Base-by-base conservation (phyloP, 768 basidiomycete genomes). In the Russula olivacea region DNA sequence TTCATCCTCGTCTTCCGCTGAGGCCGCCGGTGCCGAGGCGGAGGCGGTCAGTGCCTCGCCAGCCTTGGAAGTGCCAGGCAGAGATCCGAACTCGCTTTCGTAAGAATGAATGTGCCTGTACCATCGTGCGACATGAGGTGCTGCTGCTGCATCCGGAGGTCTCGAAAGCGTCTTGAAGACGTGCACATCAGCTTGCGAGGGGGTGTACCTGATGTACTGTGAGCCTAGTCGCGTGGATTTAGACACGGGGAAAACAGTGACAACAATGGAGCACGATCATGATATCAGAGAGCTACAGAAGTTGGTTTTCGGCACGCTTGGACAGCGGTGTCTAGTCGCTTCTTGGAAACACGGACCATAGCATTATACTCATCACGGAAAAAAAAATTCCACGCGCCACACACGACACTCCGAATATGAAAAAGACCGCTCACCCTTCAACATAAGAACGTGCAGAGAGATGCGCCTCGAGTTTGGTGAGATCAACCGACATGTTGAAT, bases 341-440 rank as follows among this genome's bases (percentile, higher is more conserved):
- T 85, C 88, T 92, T 86, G 83, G 91, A 89, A 92, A 92, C 90
- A 91, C 91, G 91, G 90, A 93, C 91, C 91, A 91, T 89, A 89
- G 88, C 88, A 73, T 78, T 43, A 69, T 68, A 75, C 75, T 90
- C 89, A 89, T 91, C 87, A 81, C 69, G 71, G 66, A 63, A 59
- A 63, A 59, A 63, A 66, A 56, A 28, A 65, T 68, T 61, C 61
- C 65, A 68, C 43, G 53, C 58, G n/a, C 30, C 41, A 52, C 41
- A 2, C 30, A 40, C n/a, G n/a, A n/a, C 36, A 36, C 49, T 19
- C 28, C 15, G 7, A 59, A 12, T 14, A 12, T 41, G 28, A 25
- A 45, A 30, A 56, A 45, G 54, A 63, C 58, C 40, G 81, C 90
- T 83, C 61, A 95, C 93, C 93, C 93, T 74, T 94, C 90, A 55